phyloP scores from a whole-genome alignment of 345 rosid genomes.

The Carallia pectinifolia region DNA sequence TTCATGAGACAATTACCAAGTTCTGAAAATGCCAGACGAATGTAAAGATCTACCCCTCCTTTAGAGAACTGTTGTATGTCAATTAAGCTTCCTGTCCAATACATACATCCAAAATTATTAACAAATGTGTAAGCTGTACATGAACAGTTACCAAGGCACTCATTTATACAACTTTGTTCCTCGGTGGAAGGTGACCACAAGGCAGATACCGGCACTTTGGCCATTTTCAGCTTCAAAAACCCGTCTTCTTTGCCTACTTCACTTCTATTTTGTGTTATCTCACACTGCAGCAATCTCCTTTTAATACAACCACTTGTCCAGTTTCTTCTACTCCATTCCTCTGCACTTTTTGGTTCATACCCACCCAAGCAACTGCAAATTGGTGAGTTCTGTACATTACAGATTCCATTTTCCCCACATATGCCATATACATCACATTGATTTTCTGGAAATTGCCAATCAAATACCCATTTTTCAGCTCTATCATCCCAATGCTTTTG shows the following conservation, averaged over 20 bases:
- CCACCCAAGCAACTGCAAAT: conserved; percentile 62
- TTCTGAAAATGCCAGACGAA: conserved; percentile 20
- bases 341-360: conserved; percentile 30
- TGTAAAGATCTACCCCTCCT: conserved; percentile 21
- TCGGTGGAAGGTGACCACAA: conserved; percentile 13
- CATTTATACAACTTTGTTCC: conserved; percentile 29
- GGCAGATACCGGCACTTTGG: conserved; percentile 43
- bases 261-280: conserved; percentile 17
- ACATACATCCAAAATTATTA: conserved; percentile 11
- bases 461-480: conserved; percentile 10
- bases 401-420: conserved; percentile 65
- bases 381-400: conserved; percentile 23
- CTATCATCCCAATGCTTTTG: conserved; percentile 18
- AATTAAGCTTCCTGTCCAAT: conserved; percentile 14
- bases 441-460: not conserved
- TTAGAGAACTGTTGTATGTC: conserved; percentile 11
- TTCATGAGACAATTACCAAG: not conserved
- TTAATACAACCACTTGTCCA: conserved; percentile 45
- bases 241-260: conserved; percentile 32
- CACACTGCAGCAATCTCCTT: conserved; percentile 30
- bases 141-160: conserved; percentile 44
- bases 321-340: conserved; percentile 30
- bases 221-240: conserved; percentile 33
- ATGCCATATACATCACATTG: conserved; percentile 51
- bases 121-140: conserved; percentile 19